These are phyloP conservation scores for Ustilago crameri DNA, from an alignment of 1,284 basidiomycete species.

Conservation along the genomic window DNA sequence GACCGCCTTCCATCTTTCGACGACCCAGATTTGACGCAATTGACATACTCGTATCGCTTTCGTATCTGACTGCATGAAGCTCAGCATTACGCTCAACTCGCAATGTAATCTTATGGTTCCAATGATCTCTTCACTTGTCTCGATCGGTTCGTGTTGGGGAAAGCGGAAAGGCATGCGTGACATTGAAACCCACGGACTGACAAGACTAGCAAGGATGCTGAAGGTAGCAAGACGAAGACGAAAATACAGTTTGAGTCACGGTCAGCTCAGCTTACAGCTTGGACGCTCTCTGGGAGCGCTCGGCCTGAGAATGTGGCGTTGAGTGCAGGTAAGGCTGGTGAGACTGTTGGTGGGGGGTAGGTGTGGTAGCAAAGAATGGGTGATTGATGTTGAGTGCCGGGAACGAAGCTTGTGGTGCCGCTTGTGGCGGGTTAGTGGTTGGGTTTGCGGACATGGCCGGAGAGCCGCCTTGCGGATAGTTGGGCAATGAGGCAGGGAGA, in stretches of 20 bases:
- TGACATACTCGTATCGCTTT: too few species aligned
- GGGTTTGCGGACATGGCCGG: not conserved
- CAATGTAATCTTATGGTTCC: too few species aligned
- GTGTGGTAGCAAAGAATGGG: conserved; percentile 22
- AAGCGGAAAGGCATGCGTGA: conserved; percentile 7
- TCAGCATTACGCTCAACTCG: too few species aligned
- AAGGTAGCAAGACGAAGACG: not conserved
- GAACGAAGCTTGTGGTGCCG: conserved; percentile 2
- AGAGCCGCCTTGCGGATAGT: conserved; percentile 2
- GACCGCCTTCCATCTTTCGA: not conserved
- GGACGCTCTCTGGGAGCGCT: conserved; percentile 17
- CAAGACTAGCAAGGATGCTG: not conserved
- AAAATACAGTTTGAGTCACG: not conserved
- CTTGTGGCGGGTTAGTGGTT: not conserved
- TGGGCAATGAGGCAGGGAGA: not conserved
- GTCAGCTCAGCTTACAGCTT: conserved; percentile 17
- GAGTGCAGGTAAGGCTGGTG: conserved; percentile 15
- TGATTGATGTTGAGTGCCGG: conserved; percentile 16
- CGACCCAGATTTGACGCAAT: not conserved
- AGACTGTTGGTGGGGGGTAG: conserved; percentile 15
- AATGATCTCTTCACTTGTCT: too few species aligned
- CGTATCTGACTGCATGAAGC: too few species aligned
- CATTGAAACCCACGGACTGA: conserved; percentile 6
- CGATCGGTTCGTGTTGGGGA: not conserved
- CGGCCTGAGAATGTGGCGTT: conserved; percentile 10